Base-by-base conservation (phyloP, 2,329 filamentous ascomycete genomes). In the Coleophoma cylindrospora region DNA sequence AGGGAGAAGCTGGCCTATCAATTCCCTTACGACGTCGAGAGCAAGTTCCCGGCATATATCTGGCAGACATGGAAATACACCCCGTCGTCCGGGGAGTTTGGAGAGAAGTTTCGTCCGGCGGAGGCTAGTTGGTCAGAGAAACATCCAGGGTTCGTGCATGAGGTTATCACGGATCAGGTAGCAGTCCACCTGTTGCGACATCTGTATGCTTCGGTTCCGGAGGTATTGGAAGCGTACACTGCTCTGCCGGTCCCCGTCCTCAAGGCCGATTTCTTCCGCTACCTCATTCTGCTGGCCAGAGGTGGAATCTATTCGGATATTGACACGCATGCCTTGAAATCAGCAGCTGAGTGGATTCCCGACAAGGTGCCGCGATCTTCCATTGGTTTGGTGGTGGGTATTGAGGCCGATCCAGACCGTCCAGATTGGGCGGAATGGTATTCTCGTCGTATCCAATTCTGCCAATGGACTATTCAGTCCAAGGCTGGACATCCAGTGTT, bases 31-130 rank as follows among this genome's bases (percentile, higher is more conserved):
- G 88, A 96, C 63, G 77, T 92, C 55, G 83, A 91, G 64, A 70
- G 77, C 60, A 95, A 92, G 68, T 97, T 97, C 68, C 94, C 94
- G 3, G 91, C 91, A 50, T 97, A 96, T 74, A 95, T 99, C 65
- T 99, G 94, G 94, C 94, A 99, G 76, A 99, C 94, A 13, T 99
- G 94, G 94, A 96, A 95, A 69, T 86, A 83, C 63, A 88, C 83
- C 1, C 91, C 92, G 0, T 80, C 84, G 1, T 87, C 89, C 19
- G 76, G 81, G 46, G 77, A 88, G 54, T 99, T 99, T 65, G 71
- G 70, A 11, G 81, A 86, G 54, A 72, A 75, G 17, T 91, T 96
- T 65, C 84, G 91, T 54, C 83, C 87, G 43, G 79, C 90, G 52
- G 94, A 97, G 71, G 88, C 89, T 13, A 91, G 87, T 54, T 99